Evolutionary conservation across 176 grass and related monocot species (phyloP), one percentile per base, ranked within the genome.

Genomic region (Triticum turgidum): DNA sequence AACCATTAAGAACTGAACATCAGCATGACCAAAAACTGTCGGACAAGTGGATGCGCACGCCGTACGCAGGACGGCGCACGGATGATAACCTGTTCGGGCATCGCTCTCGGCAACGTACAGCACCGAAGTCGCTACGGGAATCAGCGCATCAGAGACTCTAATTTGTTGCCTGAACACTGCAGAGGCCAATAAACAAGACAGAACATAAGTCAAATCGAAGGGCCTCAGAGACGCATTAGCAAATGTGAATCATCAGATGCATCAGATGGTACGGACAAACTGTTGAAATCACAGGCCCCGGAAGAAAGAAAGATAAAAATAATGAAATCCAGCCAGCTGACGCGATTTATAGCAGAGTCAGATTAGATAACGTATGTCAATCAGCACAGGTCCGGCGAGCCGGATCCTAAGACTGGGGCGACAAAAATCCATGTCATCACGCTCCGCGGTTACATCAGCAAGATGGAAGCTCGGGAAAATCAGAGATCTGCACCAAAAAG

Each of bases 371-470:
- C 73, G 1, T 30, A 91, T 75, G 93, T 92, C 93, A 73, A 90
- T 92, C 90, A 95, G 88, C 90, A 95, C 75, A 21, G 80, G 52
- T 51, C 88, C 76, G 44, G 64, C 73, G 47, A 33, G 20, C 34
- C 76, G 88, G 88, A 84, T 45, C 17, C 66, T 95, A 95, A 95
- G 93, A 92, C 90, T 92, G 90, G 93, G 93, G 90, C 93, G 90
- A 95, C 90, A 92, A 87, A 70, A 83, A 54, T 77, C 9, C 80
- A 68, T 76, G 69, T 95, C 93, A 89, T 92, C 93, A 90, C 45
- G 18, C 86, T 95, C 93, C 78, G 5, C 5, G 1, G 51, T 54
- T 0, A 54, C 47, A 6, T 54, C 5, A 0, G 14, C 49, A 17
- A 52, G 49, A 14, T 4, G 49, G 14, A 14, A 1, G 49, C 5